Base-by-base conservation (phyloP, 345 rosid species). In the Heritiera littoralis region DNA sequence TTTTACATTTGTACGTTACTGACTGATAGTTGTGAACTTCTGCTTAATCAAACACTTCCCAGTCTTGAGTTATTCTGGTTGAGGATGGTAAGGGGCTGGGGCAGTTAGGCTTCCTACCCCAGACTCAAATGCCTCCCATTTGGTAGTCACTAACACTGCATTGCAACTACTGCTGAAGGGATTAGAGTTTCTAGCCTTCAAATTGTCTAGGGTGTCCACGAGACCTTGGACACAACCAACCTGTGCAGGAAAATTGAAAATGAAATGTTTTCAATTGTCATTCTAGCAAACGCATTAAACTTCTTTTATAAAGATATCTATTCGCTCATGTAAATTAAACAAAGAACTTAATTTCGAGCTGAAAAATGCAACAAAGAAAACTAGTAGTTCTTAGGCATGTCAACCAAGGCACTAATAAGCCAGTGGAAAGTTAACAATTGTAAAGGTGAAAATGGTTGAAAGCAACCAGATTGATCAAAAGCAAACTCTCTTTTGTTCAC, bases 11-110 rank as follows among this genome's bases (percentile, higher is more conserved):
- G 55, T 23, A 15, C 78, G 13, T 46, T 28, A 61, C 43, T 63
- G 17, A 28, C 8, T 0, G n/a, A 20, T 75, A 41, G 41, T 60
- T 43, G 41, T 75, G 40, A 20, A 45, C 35, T 64, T 48, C 20
- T 8, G 66, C 52, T 48, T 58, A 76, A 51, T 85, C 87, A 81
- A 90, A 87, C 77, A 78, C 49, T 78, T 84, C 89, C 93, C 87
- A 90, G 30, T 86, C 78, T 18, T 81, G 82, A 77, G 85, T 85
- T 79, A 83, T 69, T 74, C 79, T 87, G 41, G 89, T 81, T 56
- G 86, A 77, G 61, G 89, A 75, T 28, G 65, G 75, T 68, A 70
- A 59, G 86, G 68, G 58, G 66, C 63, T 41, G 87, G 85, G 51
- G 82, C 66, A 52, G 72, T 72, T 38, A 86, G 59, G 85, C 86